phyloP scores from a whole-genome alignment of 1,284 basidiomycete species.

The Cutaneotrichosporon mucoides region DNA sequence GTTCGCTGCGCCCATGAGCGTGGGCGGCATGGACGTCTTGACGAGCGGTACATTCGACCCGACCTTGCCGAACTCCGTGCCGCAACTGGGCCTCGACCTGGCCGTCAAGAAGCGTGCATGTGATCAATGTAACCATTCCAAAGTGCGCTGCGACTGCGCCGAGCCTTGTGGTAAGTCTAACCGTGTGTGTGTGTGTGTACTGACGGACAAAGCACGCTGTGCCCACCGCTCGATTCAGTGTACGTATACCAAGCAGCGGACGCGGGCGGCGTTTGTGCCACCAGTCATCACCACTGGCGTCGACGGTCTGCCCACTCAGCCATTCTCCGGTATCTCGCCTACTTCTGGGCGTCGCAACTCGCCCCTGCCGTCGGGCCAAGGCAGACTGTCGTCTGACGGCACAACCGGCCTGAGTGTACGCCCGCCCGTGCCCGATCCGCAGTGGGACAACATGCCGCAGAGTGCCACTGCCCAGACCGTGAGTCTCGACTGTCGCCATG shows the following conservation, averaged over 20 bases:
- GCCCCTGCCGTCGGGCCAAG: not conserved
- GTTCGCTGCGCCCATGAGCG: not conserved
- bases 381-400: not conserved
- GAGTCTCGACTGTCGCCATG: not conserved
- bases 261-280: not conserved
- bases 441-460: not conserved
- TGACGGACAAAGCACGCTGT: slow-evolving; percentile 62
- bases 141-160: slow-evolving; percentile 71
- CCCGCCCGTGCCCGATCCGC: slow-evolving; percentile 6
- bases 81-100: slow-evolving; percentile 1
- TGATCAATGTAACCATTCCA: slow-evolving; percentile 77
- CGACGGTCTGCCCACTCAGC: not conserved
- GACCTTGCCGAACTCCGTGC: not conserved
- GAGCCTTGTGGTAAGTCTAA: slow-evolving; percentile 63
- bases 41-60: slow-evolving; percentile 46
- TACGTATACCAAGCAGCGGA: slow-evolving; percentile 70
- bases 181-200: not conserved
- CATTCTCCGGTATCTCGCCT: not conserved
- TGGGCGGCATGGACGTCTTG: slow-evolving; percentile 2
- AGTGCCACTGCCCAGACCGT: not conserved
- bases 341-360: not conserved
- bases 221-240: slow-evolving; percentile 67
- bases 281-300: not conserved
- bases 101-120: slow-evolving; percentile 53
- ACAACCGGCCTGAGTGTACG: not conserved